Conservation (phyloP, 768 basidiomycete species). For the Calocybe cyanea region DNA sequence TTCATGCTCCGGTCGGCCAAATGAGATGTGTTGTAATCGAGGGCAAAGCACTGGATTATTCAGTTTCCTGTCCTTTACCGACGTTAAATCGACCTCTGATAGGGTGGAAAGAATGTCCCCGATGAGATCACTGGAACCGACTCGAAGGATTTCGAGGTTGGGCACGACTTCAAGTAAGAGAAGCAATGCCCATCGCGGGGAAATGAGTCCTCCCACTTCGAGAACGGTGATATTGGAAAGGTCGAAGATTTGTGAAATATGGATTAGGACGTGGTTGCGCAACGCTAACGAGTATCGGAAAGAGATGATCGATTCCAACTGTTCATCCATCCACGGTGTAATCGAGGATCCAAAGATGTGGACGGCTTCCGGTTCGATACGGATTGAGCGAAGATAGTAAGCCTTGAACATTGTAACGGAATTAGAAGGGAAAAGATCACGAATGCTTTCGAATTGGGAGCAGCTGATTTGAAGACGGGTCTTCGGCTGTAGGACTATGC, state of each 20-base stretch:
- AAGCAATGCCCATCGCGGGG: conserved; percentile 22
- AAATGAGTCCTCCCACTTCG: conserved; percentile 28
- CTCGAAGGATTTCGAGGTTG: conserved; percentile 1
- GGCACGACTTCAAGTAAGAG: background rate
- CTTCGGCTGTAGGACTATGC: conserved; percentile 16
- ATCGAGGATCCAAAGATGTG: conserved; percentile 4
- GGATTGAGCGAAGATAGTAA: conserved; percentile 3
- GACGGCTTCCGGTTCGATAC: conserved; percentile 3
- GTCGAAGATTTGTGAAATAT: conserved; percentile 2
- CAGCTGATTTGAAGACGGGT: conserved; percentile 28
- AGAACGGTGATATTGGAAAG: conserved; percentile 24
- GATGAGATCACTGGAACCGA: conserved; percentile 14
- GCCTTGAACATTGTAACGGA: conserved; percentile 12
- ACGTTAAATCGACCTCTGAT: background rate
- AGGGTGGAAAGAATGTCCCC: conserved; percentile 21
- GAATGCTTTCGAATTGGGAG: conserved; percentile 22
- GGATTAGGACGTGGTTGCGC: background rate
- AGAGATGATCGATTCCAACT: conserved; percentile 5
- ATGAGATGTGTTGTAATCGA: conserved; percentile 23
- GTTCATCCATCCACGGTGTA: conserved; percentile 1
- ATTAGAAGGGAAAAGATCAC: conserved; percentile 24
- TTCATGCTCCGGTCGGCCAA: conserved; percentile 26
- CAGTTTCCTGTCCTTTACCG: background rate
- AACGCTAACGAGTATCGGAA: conserved; percentile 2
- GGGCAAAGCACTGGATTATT: conserved; percentile 18